Conservation (phyloP, 495 filamentous ascomycete species). For the Rhizodiscina lignyota region DNA sequence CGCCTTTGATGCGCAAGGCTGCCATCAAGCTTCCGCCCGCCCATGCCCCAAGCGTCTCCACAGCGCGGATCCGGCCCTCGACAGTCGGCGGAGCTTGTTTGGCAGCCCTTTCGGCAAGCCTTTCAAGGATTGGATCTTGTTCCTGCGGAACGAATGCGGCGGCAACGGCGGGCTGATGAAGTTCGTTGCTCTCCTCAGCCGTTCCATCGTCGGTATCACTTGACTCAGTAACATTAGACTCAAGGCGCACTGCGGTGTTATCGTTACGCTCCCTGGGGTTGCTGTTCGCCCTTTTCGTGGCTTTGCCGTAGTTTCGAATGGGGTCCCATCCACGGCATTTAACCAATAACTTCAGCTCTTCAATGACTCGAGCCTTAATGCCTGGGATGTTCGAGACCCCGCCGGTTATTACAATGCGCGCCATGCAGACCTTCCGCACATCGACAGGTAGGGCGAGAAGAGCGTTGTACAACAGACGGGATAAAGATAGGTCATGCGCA, state of each 20-base stretch:
- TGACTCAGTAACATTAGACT: too few relatives aligned
- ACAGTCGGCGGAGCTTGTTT: slow-evolving; percentile 11
- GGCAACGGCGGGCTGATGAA: neutral
- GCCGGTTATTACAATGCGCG: slow-evolving; percentile 75
- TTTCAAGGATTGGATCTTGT: slow-evolving; percentile 8
- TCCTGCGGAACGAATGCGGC: slow-evolving; percentile 3
- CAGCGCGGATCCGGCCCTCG: slow-evolving; percentile 48
- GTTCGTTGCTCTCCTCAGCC: neutral
- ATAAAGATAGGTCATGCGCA: slow-evolving; percentile 69
- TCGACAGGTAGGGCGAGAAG: slow-evolving; percentile 66
- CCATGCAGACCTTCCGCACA: slow-evolving; percentile 70
- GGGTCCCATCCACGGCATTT: slow-evolving; percentile 59
- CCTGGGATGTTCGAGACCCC: slow-evolving; percentile 69
- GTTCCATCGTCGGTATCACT: neutral
- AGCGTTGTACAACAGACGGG: slow-evolving; percentile 54
- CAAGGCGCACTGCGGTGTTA: too few relatives aligned
- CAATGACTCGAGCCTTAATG: slow-evolving; percentile 59
- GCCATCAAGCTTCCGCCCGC: slow-evolving; percentile 70
- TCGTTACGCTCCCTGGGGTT: too few relatives aligned
- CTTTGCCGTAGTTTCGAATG: slow-evolving; percentile 28
- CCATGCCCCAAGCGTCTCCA: slow-evolving; percentile 81
- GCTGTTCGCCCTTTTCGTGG: neutral
- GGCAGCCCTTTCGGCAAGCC: slow-evolving; percentile 4
- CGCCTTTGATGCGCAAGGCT: slow-evolving; percentile 51
- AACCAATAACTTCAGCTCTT: slow-evolving; percentile 51